These are phyloP conservation scores for Avena sativa DNA, from an alignment of 176 grass and related monocot species.

Conservation along the genomic window DNA sequence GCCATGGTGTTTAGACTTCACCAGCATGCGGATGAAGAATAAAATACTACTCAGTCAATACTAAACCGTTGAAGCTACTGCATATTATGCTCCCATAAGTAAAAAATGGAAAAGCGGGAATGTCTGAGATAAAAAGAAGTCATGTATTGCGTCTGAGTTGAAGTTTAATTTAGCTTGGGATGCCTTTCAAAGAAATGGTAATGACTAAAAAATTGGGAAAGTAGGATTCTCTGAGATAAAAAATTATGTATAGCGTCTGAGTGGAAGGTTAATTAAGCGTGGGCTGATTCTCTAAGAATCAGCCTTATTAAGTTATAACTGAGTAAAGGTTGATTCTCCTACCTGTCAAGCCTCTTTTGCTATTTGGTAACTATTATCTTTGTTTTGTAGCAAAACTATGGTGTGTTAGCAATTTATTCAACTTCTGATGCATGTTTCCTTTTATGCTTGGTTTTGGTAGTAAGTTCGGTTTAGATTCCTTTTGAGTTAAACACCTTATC, in stretches of 20 bases:
- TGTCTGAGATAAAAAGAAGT: background rate
- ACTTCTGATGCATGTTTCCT: background rate
- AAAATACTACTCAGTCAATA: background rate
- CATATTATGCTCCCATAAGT: background rate
- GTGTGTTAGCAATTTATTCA: background rate
- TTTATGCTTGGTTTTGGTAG: background rate
- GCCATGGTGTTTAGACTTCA: background rate
- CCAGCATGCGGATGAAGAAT: slow-evolving; percentile 1
- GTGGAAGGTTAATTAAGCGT: background rate
- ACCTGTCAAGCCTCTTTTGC: background rate
- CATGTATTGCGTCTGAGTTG: background rate
- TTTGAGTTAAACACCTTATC: background rate
- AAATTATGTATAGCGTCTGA: background rate
- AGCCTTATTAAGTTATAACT: slow-evolving; percentile 6
- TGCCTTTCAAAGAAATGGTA: background rate
- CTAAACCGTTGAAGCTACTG: no score
- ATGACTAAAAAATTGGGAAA: background rate
- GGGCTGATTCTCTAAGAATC: no score
- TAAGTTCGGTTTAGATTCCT: background rate
- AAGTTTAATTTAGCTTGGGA: background rate
- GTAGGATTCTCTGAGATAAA: background rate
- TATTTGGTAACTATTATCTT: background rate
- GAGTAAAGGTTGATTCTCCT: background rate
- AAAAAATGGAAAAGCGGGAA: background rate
- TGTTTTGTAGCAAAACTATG: background rate